Percentiles rank a stretch among this genome's conserved stretches.
Conservation (phyloP, 345 rosid genomes). For the Conringia planisiliqua region DNA sequence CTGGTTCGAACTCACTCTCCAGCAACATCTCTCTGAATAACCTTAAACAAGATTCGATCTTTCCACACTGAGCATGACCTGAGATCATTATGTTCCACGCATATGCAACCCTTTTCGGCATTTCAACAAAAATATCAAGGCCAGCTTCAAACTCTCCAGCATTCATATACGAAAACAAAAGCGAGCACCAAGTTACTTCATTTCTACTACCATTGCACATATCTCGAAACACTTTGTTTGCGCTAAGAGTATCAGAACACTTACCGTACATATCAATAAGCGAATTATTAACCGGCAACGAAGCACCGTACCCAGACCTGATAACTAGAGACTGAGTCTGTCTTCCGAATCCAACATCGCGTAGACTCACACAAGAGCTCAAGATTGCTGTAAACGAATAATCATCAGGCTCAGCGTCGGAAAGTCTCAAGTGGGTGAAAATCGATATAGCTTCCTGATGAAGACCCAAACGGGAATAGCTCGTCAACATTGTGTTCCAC, state of each 20-base stretch:
- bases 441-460: conserved; percentile 49
- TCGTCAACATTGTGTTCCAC: conserved; percentile 76
- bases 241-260: conserved; percentile 48
- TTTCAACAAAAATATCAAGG: conserved; percentile 39
- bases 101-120: conserved; percentile 49
- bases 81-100: conserved; percentile 82
- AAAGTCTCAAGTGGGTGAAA: conserved; percentile 44
- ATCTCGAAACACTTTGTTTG: conserved; percentile 53
- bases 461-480: conserved; percentile 59
- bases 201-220: conserved; percentile 39
- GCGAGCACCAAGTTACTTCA: conserved; percentile 86
- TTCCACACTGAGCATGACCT: conserved; percentile 51
- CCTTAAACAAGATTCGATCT: conserved; percentile 46
- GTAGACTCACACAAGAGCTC: conserved; percentile 46
- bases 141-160: conserved; percentile 42
- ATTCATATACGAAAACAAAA: conserved; percentile 59
- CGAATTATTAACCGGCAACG: conserved; percentile 54
- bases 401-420: conserved; percentile 43
- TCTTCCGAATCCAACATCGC: conserved; percentile 42
- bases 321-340: conserved; percentile 49
- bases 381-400: conserved; percentile 67
- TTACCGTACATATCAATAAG: conserved; percentile 82
- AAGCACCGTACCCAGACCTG: conserved; percentile 41
- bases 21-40: conserved; percentile 48
- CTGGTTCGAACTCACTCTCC: conserved; percentile 43